Conservation (phyloP, 345 rosid genomes). For the Acer negundo region DNA sequence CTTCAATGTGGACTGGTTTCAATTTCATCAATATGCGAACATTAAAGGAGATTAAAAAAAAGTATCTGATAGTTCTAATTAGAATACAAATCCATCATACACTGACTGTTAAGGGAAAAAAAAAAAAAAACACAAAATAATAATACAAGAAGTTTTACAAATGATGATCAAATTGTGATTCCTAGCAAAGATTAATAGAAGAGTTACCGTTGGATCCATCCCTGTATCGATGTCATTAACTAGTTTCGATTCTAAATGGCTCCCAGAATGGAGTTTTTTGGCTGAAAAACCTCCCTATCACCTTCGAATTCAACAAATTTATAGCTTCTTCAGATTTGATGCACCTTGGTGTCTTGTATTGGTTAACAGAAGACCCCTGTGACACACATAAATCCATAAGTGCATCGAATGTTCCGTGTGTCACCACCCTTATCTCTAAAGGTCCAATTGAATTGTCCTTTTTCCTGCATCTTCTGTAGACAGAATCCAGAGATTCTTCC, state of each 20-base stretch:
- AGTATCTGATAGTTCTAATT: slow-evolving; percentile 13
- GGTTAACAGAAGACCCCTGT: slow-evolving; percentile 90
- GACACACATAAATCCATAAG: slow-evolving; percentile 87
- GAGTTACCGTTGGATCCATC: neutral
- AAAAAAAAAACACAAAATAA: neutral
- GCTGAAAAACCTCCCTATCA: slow-evolving; percentile 68
- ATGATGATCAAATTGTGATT: slow-evolving; percentile 18
- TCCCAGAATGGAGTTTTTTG: slow-evolving; percentile 67
- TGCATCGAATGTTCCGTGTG: slow-evolving; percentile 67
- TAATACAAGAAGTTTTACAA: slow-evolving; percentile 23
- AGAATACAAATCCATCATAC: slow-evolving; percentile 19
- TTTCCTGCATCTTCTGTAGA: slow-evolving; percentile 79
- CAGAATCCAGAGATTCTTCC: slow-evolving; percentile 85
- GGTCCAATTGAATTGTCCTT: slow-evolving; percentile 83
- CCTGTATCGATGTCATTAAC: slow-evolving; percentile 23
- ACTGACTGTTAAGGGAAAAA: neutral
- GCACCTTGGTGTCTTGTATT: slow-evolving; percentile 94
- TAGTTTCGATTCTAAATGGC: slow-evolving; percentile 51
- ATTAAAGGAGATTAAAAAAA: neutral
- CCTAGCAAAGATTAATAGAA: neutral
- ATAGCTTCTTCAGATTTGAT: slow-evolving; percentile 66
- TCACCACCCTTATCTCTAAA: slow-evolving; percentile 83
- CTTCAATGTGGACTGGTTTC: neutral
- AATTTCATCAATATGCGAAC: neutral
- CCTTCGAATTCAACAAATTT: slow-evolving; percentile 69